Base-by-base conservation (phyloP, 805 yeast species). In the Brettanomyces nanus region DNA sequence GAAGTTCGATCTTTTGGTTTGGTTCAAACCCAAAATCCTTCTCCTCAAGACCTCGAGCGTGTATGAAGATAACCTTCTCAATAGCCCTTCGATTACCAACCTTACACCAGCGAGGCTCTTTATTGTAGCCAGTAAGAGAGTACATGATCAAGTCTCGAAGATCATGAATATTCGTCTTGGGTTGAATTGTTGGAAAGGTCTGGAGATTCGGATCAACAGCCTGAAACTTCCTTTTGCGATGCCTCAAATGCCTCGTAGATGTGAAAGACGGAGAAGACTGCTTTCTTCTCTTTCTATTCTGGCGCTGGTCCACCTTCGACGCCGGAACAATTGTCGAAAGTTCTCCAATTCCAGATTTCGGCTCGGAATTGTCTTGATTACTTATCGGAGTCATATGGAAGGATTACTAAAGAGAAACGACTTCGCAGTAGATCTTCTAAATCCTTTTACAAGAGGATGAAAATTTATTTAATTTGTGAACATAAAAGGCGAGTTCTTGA, bases 1-100 rank as follows among this genome's bases (percentile, higher is more conserved):
- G 53, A 4, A 36, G 33, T 4, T 23, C 36, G 10, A n/a, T 26
- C 19, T 42, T 38, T 29, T 42, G 14, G 18, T 51, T 35, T 31
- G 23, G 28, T 7, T 42, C 37, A 33, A 46, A 41, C 0, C 71
- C 69, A 46, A 77, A 73, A 42, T 71, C 70, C 3, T 55, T 48
- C 3, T 63, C 54, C 11, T 66, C 61, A 10, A 87, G 54, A 0
- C 95, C 95, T 0, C 92, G 85, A 4, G 76, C 71, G 36, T 77
- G 61, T 4, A 84, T 55, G 19, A 75, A 60, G 0, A 82, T 75
- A 3, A 80, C 69, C 41, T 73, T 75, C n/a, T 65, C 53, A 2
- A 84, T 61, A 3, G 65, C 56, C 17, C 53, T 48, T 34, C 73
- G 60, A 45, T 80, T 77, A 2, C 51, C 59, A 5, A 82, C 47